Percentiles rank a stretch among this genome's conserved stretches.
phyloP scores from a whole-genome alignment of 75 land plant species.

The Pinus albicaulis region DNA sequence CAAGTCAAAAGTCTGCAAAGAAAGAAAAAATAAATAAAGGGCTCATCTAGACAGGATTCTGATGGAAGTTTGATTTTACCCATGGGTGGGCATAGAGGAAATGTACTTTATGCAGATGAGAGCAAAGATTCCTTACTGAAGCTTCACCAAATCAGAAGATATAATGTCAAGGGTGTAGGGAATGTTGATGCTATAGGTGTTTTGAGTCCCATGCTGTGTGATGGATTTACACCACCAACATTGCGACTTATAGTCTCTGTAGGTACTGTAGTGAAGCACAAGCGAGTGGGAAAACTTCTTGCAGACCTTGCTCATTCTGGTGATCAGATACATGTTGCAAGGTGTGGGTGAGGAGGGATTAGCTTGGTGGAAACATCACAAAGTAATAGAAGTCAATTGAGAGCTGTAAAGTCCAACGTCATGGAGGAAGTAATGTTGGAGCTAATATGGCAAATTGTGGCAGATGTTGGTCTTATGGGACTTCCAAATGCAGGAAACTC shows the following conservation, averaged over 20 bases:
- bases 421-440: no score
- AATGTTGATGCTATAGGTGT: conserved; percentile 88
- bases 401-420: no score
- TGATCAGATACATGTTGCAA: conserved; percentile 86
- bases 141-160: conserved; percentile 60
- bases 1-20: conserved; percentile 38
- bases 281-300: conserved; percentile 70
- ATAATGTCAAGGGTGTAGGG: conserved; percentile 87
- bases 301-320: conserved; percentile 87
- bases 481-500: conserved; percentile 99
- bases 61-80: conserved; percentile 89
- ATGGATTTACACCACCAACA: conserved; percentile 71
- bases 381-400: no score
- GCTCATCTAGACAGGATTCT: conserved; percentile 59
- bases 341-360: conserved; percentile 99
- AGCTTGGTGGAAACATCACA: conserved; percentile 7
- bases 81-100: conserved; percentile 96
- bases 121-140: conserved; percentile 70
- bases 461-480: conserved; percentile 31
- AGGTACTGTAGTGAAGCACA: conserved; percentile 94
- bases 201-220: conserved; percentile 59
- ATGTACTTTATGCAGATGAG: conserved; percentile 87
- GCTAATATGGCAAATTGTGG: no score
- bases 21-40: conserved; percentile 40
- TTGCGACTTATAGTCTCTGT: conserved; percentile 86